These are phyloP conservation scores for Pichia californica DNA, from an alignment of 805 yeast species.

Conservation along the genomic window DNA sequence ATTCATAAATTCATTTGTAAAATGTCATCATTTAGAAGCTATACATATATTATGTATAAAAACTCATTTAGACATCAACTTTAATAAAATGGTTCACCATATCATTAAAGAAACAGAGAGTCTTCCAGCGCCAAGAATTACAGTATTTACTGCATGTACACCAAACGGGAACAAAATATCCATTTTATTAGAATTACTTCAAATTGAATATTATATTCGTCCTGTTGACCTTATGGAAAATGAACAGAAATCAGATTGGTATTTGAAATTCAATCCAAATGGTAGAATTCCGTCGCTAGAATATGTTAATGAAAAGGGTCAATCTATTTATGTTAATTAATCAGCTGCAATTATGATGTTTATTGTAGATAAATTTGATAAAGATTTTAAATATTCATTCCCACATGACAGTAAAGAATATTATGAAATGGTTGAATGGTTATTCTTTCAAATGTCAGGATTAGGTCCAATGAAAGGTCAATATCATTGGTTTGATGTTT, in stretches of 20 bases:
- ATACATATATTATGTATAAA: no score
- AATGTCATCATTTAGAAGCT: no score
- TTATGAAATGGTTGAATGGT: conserved; percentile 47
- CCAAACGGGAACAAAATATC: conserved; percentile 43
- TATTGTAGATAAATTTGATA: conserved; percentile 55
- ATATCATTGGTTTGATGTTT: conserved; percentile 39
- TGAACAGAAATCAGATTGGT: conserved; percentile 54
- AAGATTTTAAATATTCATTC: conserved; percentile 40
- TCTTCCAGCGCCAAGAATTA: conserved; percentile 35
- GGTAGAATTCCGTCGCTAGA: conserved; percentile 56
- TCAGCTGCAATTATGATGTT: conserved; percentile 57
- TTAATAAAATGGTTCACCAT: conserved; percentile 27
- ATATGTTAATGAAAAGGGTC: conserved; percentile 35
- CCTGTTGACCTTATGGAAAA: conserved; percentile 35
- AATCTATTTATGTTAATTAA: conserved; percentile 42
- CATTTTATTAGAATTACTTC: conserved; percentile 36
- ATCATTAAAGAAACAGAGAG: conserved; percentile 30
- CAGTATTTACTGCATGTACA: conserved; percentile 36
- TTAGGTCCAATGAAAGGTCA: conserved; percentile 62
- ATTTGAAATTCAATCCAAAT: conserved; percentile 49
- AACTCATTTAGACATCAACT: not conserved
- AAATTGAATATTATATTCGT: conserved; percentile 35
- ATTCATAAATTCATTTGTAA: no score
- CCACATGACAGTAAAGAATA: conserved; percentile 35
- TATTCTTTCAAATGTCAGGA: conserved; percentile 52